Evolutionary conservation across 805 yeast genomes (phyloP), one percentile per base, ranked within the genome.

Genomic region (Candida montana): DNA sequence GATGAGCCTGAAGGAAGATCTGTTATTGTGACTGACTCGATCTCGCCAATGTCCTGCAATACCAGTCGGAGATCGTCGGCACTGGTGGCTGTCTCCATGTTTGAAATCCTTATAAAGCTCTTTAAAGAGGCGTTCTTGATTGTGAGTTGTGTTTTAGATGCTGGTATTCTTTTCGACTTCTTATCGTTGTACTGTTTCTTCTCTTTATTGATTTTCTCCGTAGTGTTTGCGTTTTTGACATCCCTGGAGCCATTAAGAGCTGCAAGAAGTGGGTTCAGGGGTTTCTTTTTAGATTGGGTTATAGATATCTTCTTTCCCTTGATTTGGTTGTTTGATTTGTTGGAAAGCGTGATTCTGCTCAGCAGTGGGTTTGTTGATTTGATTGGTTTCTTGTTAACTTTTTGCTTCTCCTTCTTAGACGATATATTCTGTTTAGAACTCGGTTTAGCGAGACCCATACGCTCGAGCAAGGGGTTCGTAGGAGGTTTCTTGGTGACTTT

Each of bases 1-100:
- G 67, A 51, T 0, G 71, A 64, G 3, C 71, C 72, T 2, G 68
- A 55, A 5, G 67, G 61, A 21, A 65, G 41, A 39, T 67, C 70
- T n/a, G 44, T 53, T 1, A 66, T 55, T 41, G 53, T 55, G 5
- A 64, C 44, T 11, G 41, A 44, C 3, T 53, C 47, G 23, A 59
- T 48, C 3, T 37, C 33, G 3, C 64, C 58, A 10, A 61, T 41
- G 20, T 32, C 31, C 3, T 51, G 43, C 37, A 63, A 41, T 5
- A 59, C 61, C 3, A 43, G 34, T 21, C 31, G 39, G n/a, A 67
- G 47, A 37, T 65, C 68, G 5, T 43, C 37, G 13, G 53, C 50
- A 2, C 59, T 40, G 0, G 63, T 66, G 5, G 61, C 68, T 11
- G 51, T 49, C 16, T 48, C 53, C 7, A 67, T 38, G 40, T 67